Evolutionary conservation across 805 yeast species (phyloP), one percentile per base, ranked within the genome.

Genomic region (Kodamaea nitidulidarum): DNA sequence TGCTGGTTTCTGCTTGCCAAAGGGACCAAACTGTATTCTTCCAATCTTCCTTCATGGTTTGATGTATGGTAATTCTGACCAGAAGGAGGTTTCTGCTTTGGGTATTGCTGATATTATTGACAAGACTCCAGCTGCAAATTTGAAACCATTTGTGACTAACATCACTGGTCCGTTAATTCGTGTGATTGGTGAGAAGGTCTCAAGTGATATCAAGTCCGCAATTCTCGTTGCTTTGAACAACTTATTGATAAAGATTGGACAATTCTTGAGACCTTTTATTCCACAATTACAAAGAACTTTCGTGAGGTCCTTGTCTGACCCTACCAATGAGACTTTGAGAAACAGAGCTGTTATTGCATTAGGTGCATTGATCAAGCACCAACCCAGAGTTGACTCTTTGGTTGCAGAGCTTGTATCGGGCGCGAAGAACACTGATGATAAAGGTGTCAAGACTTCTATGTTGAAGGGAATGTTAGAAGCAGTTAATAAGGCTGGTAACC

Each of bases 211-310:
- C 51, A 93, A 93, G 71, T 82, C 95, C 26, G 95, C 96, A n/a
- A 91, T 95, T 50, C 71, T 93, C 54, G 73, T 75, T 46, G 95
- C 98, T 1, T 74, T 95, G 60, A 84, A 84, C 55, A 76, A 76
- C 47, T 67, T 95, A 55, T 79, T 93, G 53, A 65, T 66, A 16
- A 85, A 88, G 68, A 84, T 91, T 50, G 96, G 98, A 2, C 87
- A 84, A 56, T 86, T 87, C 59, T 73, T 93, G 61, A 78, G 91
- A 55, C 98, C 99, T 11, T 93, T 93, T 60, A 79, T 93, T 62
- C 99, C 99, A 7, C 99, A 93, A 67, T 73, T 93, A 50, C 98
- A 93, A 66, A 78, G 99, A 58, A 93, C 98, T 1, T 93, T 93
- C 66, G 95, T 91, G 30, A 84, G 95, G 58, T 85, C 96, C 2